These are phyloP conservation scores for Clitopilus passeckerianus DNA, from an alignment of 768 basidiomycete genomes.

Conservation along the genomic window DNA sequence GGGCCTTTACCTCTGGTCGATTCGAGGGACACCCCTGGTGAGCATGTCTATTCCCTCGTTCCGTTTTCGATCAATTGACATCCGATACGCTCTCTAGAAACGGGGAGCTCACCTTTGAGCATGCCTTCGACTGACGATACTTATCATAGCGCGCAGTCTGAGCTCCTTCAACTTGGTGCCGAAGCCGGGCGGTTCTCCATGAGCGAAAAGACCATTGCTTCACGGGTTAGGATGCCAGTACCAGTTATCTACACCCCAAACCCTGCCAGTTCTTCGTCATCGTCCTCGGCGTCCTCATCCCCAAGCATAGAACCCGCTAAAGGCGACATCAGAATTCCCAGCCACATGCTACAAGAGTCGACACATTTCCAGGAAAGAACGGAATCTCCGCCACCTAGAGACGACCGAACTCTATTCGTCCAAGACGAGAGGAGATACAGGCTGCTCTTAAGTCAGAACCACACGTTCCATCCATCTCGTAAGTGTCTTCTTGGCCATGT, in stretches of 20 bases:
- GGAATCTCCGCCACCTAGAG: conserved; percentile 30
- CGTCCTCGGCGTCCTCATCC: not conserved
- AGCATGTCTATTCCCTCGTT: too few relatives aligned
- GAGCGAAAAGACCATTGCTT: not conserved
- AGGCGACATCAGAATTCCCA: not conserved
- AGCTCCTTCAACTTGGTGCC: not conserved
- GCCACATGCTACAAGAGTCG: not conserved
- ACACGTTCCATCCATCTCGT: conserved; percentile 69
- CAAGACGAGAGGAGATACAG: conserved; percentile 67
- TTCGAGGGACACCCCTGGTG: too few relatives aligned
- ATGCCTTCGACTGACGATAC: not conserved
- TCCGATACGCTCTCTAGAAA: conserved; percentile 7
- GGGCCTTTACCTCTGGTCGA: conserved; percentile 13
- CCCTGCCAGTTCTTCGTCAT: not conserved
- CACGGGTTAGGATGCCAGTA: not conserved
- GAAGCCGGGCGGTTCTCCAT: not conserved
- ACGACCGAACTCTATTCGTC: conserved; percentile 32
- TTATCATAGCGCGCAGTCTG: not conserved
- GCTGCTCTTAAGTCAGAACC: conserved; percentile 58
- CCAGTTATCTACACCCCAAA: not conserved
- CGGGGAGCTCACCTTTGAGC: conserved; percentile 10
- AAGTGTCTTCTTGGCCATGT: conserved; percentile 18
- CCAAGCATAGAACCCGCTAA: not conserved
- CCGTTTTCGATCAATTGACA: too few relatives aligned
- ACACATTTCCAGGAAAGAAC: not conserved